Percentiles rank a stretch among this genome's conserved stretches.
phyloP scores from a whole-genome alignment of 352 stramenopile species.

The Pythium guiyangense region DNA sequence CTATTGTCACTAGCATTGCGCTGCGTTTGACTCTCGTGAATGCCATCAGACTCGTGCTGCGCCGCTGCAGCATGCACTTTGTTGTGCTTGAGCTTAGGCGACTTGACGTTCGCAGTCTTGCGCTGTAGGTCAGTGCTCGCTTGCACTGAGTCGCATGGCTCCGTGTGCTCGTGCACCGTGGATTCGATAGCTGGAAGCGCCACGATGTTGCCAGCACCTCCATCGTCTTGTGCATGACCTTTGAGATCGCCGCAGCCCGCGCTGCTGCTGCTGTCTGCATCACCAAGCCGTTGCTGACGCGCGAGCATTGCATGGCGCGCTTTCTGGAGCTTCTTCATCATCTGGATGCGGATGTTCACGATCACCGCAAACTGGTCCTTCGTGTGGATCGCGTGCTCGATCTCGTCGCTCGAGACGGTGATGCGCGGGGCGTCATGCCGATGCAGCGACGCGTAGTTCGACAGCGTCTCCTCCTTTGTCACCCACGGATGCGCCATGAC shows the following conservation, averaged over 20 bases:
- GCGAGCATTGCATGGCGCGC: slow-evolving; percentile 33
- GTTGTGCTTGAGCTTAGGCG: slow-evolving; percentile 19
- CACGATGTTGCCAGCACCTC: too few relatives aligned
- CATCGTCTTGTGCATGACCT: too few relatives aligned
- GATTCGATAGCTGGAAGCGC: too few relatives aligned
- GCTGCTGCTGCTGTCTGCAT: slow-evolving; percentile 6
- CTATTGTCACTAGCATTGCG: not conserved
- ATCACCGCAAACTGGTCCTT: slow-evolving; percentile 56
- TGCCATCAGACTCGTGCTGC: too few relatives aligned
- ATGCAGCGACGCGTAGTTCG: slow-evolving; percentile 9
- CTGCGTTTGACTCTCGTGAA: too few relatives aligned
- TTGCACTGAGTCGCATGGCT: too few relatives aligned
- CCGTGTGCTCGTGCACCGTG: too few relatives aligned
- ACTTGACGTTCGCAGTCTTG: slow-evolving; percentile 6
- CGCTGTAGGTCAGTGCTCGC: not conserved
- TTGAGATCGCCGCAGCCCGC: not conserved
- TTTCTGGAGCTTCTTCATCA: slow-evolving; percentile 54
- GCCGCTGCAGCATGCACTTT: slow-evolving; percentile 31
- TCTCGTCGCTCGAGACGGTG: slow-evolving; percentile 73
- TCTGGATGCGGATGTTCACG: slow-evolving; percentile 68
- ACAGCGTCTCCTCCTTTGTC: slow-evolving; percentile 55
- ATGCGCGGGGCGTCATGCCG: slow-evolving; percentile 33
- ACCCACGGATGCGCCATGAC: slow-evolving; percentile 80
- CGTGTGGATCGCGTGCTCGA: slow-evolving; percentile 54
- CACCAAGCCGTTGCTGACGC: slow-evolving; percentile 9